Base-by-base conservation (phyloP, 768 basidiomycete species). In the Pulveroboletus ravenelii region DNA sequence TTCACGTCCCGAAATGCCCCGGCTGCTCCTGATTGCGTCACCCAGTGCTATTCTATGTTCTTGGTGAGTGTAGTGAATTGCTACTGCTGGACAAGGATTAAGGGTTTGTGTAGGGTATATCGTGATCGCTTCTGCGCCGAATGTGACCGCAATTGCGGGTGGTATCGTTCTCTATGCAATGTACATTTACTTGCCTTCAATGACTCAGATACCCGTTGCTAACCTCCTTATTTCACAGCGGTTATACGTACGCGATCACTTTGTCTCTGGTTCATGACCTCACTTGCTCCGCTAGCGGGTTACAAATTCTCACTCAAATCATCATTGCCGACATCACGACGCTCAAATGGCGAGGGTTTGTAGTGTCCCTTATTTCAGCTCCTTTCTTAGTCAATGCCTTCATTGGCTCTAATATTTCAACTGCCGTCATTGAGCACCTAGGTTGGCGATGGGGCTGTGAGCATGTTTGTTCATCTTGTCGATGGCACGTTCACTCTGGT, bases 401-500 rank as follows among this genome's bases (percentile, higher is more conserved):
- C 59, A 70, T 85, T 50, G 81, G 82, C n/a, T 70, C 79, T n/a
- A 81, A 80, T 58, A 75, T 85, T 42, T 72, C 79, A n/a, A 60
- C 79, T 7, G 51, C 56, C 18, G 63, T 77, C 27, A 57, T 76
- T 20, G 68, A 68, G 52, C 68, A 78, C 32, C 48, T 76, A 37
- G 78, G 79, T 7, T 86, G 84, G 84, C 66, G 84, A 63, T 85
- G 84, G 84, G 84, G 84, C 30, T 86, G 80, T 81, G 60, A 41
- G 81, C 77, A 52, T 43, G 38, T 37, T 31, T 50, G 5, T 25
- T 14, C 20, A 18, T 18, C 23, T 31, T 5, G 3, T 29, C 12
- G 41, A 40, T 23, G 34, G 20, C 23, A 38, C 25, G 50, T 43
- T 45, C 32, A 51, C 41, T 54, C 32, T 13, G 42, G 32, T 38